Conservation (phyloP, 768 basidiomycete species). For the Asterophora lycoperdoides region DNA sequence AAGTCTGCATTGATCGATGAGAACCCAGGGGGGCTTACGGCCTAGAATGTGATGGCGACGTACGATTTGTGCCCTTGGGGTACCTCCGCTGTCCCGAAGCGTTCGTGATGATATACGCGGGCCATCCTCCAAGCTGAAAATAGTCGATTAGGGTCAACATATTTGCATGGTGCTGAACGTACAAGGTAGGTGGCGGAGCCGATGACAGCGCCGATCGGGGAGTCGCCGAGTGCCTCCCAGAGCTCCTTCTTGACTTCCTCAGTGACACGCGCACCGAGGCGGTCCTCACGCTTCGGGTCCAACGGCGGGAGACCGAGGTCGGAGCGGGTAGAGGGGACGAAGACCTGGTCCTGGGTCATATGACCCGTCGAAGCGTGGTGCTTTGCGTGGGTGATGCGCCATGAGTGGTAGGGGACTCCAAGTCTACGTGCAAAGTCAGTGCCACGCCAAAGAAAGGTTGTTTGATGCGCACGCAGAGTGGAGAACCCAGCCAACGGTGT, state of each 20-base stretch:
- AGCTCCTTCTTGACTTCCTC: conserved; percentile 69
- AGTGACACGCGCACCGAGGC: conserved; percentile 58
- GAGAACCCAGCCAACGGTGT: conserved; percentile 86
- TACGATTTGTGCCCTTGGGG: conserved; percentile 75
- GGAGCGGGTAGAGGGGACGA: conserved; percentile 87
- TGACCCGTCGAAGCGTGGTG: conserved; percentile 95
- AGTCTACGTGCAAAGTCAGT: conserved; percentile 46
- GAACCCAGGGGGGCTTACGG: background rate
- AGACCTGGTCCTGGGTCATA: conserved; percentile 94
- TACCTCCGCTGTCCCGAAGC: conserved; percentile 84
- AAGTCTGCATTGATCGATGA: conserved; percentile 49
- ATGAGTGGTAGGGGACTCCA: conserved; percentile 95
- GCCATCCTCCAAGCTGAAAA: conserved; percentile 76
- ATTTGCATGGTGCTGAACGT: conserved; percentile 16
- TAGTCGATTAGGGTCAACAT: background rate
- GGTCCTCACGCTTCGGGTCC: conserved; percentile 63
- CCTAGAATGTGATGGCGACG: conserved; percentile 23
- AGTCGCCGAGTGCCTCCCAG: conserved; percentile 86
- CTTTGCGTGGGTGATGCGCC: conserved; percentile 91
- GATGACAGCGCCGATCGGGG: conserved; percentile 68
- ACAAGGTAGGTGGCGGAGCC: conserved; percentile 59
- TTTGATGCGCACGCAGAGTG: conserved; percentile 69
- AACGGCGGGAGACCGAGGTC: conserved; percentile 61
- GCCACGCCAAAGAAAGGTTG: conserved; percentile 11
- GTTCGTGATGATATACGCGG: conserved; percentile 75